These are phyloP conservation scores for Pseudohyphozyma bogoriensis DNA, from an alignment of 768 basidiomycete genomes.

Conservation along the genomic window DNA sequence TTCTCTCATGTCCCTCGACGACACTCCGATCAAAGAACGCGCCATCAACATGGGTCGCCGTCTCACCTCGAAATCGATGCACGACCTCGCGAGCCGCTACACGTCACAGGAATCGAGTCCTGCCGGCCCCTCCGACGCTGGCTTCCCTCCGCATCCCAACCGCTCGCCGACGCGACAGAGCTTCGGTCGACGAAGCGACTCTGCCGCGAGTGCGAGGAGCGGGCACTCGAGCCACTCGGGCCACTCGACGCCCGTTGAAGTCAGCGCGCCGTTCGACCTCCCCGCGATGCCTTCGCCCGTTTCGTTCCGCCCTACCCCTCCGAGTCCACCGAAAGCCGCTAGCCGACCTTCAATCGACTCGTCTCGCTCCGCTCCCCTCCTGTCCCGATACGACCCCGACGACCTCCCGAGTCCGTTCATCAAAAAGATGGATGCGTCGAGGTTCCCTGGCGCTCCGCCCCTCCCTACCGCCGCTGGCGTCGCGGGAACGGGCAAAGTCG, in stretches of 20 bases:
- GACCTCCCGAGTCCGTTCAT: constrained; percentile 26
- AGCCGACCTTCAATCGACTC: neutral
- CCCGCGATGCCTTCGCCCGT: neutral
- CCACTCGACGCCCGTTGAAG: neutral
- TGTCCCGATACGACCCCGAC: constrained; percentile 11
- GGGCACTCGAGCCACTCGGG: neutral
- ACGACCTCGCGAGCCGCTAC: constrained; percentile 14
- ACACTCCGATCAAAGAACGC: constrained; percentile 23
- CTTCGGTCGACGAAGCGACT: neutral
- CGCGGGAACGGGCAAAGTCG: no score
- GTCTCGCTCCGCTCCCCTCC: neutral
- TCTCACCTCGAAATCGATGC: constrained; percentile 25
- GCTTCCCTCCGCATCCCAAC: no score
- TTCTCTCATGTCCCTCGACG: constrained; percentile 30
- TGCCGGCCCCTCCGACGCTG: no score
- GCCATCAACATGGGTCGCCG: constrained; percentile 16
- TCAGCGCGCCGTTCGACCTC: neutral
- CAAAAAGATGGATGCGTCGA: constrained; percentile 17
- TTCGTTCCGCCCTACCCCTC: neutral
- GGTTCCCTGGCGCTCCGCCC: neutral
- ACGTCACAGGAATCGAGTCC: no score
- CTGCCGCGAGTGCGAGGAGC: neutral
- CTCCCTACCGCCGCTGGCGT: neutral
- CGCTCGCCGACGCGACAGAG: no score
- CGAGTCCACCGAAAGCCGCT: neutral